phyloP scores from a whole-genome alignment of 1,139 yeast species.

The Taphrina deformans region DNA sequence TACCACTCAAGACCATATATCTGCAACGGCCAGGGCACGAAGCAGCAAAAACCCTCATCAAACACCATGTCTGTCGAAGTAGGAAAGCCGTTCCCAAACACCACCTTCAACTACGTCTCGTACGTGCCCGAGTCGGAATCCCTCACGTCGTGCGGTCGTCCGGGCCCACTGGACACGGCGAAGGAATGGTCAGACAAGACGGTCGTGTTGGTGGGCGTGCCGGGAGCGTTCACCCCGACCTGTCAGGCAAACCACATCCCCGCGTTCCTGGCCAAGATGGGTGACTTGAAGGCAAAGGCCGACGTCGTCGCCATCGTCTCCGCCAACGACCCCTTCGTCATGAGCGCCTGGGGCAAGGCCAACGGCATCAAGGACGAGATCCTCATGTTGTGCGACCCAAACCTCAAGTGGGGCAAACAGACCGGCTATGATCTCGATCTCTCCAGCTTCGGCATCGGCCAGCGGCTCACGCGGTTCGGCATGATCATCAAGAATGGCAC shows the following conservation, averaged over 20 bases:
- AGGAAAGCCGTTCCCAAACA: slow-evolving; percentile 54
- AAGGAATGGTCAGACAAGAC: slow-evolving; percentile 53
- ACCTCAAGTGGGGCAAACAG: slow-evolving; percentile 43
- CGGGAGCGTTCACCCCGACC: slow-evolving; percentile 87
- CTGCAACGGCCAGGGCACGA: no score
- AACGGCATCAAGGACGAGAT: slow-evolving; percentile 43
- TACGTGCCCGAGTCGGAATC: slow-evolving; percentile 51
- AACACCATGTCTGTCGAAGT: slow-evolving; percentile 27
- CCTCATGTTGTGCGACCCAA: slow-evolving; percentile 42
- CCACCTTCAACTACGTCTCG: slow-evolving; percentile 60
- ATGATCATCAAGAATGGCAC: slow-evolving; percentile 65
- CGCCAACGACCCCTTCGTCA: slow-evolving; percentile 81
- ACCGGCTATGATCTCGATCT: slow-evolving; percentile 63
- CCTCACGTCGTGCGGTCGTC: slow-evolving; percentile 57
- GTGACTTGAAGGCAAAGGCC: slow-evolving; percentile 61
- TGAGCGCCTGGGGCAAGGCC: slow-evolving; percentile 53
- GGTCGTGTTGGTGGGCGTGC: slow-evolving; percentile 74
- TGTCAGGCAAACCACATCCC: slow-evolving; percentile 84
- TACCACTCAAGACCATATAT: neutral
- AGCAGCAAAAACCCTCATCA: no score
- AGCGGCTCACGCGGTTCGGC: slow-evolving; percentile 73
- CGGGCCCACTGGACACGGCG: slow-evolving; percentile 55
- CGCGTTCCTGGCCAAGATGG: slow-evolving; percentile 39
- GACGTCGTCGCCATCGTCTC: slow-evolving; percentile 70
- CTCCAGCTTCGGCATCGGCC: slow-evolving; percentile 59